Evolutionary conservation across 2,329 filamentous ascomycete species (phyloP).

Genomic region (Cordyceps militaris): DNA sequence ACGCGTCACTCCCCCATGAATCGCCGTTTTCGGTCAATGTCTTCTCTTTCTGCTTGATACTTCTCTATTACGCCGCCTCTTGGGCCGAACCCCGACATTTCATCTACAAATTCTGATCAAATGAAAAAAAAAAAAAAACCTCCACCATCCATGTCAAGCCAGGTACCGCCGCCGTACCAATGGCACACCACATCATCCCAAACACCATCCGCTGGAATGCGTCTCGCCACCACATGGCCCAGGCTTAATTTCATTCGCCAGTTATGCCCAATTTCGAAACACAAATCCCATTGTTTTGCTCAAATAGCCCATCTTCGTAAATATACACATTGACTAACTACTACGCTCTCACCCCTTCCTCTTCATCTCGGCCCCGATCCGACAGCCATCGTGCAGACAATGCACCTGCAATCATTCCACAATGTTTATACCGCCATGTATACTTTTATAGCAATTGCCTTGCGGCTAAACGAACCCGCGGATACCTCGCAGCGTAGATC

Average conservation of each 20-base stretch:
- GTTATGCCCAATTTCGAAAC: not conserved
- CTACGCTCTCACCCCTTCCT: not conserved
- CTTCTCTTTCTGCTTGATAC: not conserved
- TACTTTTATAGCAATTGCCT: not conserved
- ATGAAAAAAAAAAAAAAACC: too few relatives aligned
- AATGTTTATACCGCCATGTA: not conserved
- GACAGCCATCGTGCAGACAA: not conserved
- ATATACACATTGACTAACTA: not conserved
- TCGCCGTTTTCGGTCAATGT: not conserved
- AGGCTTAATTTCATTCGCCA: not conserved
- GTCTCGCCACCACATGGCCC: not conserved
- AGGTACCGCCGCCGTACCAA: not conserved
- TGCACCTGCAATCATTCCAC: not conserved
- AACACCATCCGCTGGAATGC: not conserved
- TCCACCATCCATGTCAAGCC: too few relatives aligned
- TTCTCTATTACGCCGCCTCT: too few relatives aligned
- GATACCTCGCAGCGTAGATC: conserved; percentile 33
- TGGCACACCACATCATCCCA: not conserved
- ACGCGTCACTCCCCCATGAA: not conserved
- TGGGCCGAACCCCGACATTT: too few relatives aligned
- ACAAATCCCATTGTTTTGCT: not conserved
- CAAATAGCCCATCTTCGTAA: not conserved
- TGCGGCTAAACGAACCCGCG: conserved; percentile 28
- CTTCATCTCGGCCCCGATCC: not conserved
- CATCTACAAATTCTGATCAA: too few relatives aligned